Conservation (phyloP, 1,284 basidiomycete genomes). For the Cerrena zonata region DNA sequence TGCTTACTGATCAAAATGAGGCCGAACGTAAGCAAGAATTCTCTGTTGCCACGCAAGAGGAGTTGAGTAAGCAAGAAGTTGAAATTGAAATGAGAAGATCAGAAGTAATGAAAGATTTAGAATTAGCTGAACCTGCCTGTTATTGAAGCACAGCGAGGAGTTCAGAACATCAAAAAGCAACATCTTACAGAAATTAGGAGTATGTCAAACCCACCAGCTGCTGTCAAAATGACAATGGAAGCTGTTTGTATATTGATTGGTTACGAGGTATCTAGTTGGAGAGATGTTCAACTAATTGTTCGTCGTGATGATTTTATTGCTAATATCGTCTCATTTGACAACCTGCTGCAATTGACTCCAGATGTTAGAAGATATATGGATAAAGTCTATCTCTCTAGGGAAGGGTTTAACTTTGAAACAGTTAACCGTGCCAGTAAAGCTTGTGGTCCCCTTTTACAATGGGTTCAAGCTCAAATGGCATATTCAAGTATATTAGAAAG, state of each 20-base stretch:
- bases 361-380: constrained; percentile 87
- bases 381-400: constrained; percentile 85
- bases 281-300: constrained; percentile 92
- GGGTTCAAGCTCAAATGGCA: constrained; percentile 94
- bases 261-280: constrained; percentile 95
- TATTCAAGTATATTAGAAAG: constrained; percentile 98
- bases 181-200: constrained; percentile 96
- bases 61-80: constrained; percentile 85
- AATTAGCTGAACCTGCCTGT: constrained; percentile 98
- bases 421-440: constrained; percentile 95
- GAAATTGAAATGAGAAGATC: constrained; percentile 83
- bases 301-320: constrained; percentile 97
- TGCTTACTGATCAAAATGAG: constrained; percentile 98
- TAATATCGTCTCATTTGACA: constrained; percentile 96
- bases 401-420: constrained; percentile 91
- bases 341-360: constrained; percentile 84
- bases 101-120: constrained; percentile 91
- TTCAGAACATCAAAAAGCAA: constrained; percentile 95
- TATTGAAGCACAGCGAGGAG: constrained; percentile 88
- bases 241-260: constrained; percentile 97
- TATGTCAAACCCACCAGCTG: constrained; percentile 97
- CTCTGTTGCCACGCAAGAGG: constrained; percentile 92
- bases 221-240: constrained; percentile 98
- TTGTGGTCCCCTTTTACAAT: constrained; percentile 96
- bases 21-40: constrained; percentile 97